These are phyloP conservation scores for Serendipita sp. DNA, from an alignment of 768 basidiomycete genomes.

Conservation along the genomic window DNA sequence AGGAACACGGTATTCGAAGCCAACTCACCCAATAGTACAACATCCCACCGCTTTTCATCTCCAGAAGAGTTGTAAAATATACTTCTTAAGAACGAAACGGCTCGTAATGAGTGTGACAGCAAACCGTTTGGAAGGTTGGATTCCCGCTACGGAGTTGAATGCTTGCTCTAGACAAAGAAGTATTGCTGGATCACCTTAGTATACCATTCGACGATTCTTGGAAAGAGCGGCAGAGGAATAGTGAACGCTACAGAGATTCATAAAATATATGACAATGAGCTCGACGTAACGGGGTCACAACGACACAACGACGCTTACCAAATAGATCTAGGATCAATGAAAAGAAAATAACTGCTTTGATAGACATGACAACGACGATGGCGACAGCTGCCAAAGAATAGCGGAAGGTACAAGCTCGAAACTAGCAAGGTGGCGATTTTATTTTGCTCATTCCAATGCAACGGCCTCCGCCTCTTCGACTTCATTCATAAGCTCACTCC, in stretches of 20 bases:
- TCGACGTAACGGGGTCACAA: not conserved
- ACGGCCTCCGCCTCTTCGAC: slow-evolving; percentile 17
- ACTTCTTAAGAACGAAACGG: slow-evolving; percentile 51
- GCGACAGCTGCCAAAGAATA: not conserved
- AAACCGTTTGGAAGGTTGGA: slow-evolving; percentile 52
- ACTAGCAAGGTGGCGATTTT: not conserved
- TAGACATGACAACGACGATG: slow-evolving; percentile 33
- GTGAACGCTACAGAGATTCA: slow-evolving; percentile 51
- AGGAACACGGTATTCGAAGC: not conserved
- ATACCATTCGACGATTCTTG: slow-evolving; percentile 94
- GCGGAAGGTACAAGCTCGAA: not conserved
- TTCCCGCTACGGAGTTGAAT: slow-evolving; percentile 40
- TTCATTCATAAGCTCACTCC: slow-evolving; percentile 14
- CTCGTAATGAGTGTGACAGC: slow-evolving; percentile 50
- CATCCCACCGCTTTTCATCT: slow-evolving; percentile 75
- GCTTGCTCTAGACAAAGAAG: not conserved
- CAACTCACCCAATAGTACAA: slow-evolving; percentile 72
- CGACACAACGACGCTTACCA: slow-evolving; percentile 25
- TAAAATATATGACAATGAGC: not conserved
- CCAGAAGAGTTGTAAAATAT: slow-evolving; percentile 41
- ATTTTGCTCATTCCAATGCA: not conserved
- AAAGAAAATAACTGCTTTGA: slow-evolving; percentile 75
- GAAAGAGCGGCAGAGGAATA: slow-evolving; percentile 90
- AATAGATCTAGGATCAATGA: slow-evolving; percentile 82
- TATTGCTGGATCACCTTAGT: slow-evolving; percentile 36